Conservation (phyloP, 2,329 filamentous ascomycete genomes). For the Alternaria brassicicola region DNA sequence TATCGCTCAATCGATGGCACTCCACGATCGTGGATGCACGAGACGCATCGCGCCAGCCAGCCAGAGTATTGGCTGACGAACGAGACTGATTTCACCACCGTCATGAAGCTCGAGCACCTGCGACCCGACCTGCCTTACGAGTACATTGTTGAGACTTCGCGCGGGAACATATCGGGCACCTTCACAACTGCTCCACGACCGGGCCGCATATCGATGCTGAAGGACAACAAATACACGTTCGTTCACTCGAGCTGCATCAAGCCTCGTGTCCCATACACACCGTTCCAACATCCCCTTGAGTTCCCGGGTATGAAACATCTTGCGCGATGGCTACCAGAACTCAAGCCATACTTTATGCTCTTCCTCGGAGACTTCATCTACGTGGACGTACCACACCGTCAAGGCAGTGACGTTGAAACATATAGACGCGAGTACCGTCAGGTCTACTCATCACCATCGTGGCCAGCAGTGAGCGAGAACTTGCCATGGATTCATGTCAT, state of each 20-base stretch:
- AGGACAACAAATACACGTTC: constrained; percentile 81
- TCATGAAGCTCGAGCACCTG: constrained; percentile 70
- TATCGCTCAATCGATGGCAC: constrained; percentile 41
- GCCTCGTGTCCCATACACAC: constrained; percentile 86
- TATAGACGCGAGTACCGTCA: constrained; percentile 93
- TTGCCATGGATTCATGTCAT: constrained; percentile 98
- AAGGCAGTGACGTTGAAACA: constrained; percentile 72
- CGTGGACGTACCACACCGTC: constrained; percentile 82
- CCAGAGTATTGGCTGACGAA: constrained; percentile 64
- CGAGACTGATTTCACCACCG: constrained; percentile 80
- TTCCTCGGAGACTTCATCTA: constrained; percentile 89
- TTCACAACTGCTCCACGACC: constrained; percentile 78
- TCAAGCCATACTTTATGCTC: constrained; percentile 75
- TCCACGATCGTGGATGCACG: constrained; percentile 41
- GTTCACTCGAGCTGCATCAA: constrained; percentile 93
- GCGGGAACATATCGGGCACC: constrained; percentile 82
- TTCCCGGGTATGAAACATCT: constrained; percentile 82
- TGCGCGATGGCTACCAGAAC: constrained; percentile 70
- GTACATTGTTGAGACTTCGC: constrained; percentile 69
- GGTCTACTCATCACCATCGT: constrained; percentile 94
- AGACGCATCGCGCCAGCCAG: constrained; percentile 38
- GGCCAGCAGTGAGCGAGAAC: constrained; percentile 74
- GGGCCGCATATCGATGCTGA: constrained; percentile 64
- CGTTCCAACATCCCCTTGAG: constrained; percentile 78
- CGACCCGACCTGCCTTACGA: constrained; percentile 77